Evolutionary conservation across 2,329 filamentous ascomycete species (phyloP), one percentile per base, ranked within the genome.

Genomic region (Neonectria magnoliae): DNA sequence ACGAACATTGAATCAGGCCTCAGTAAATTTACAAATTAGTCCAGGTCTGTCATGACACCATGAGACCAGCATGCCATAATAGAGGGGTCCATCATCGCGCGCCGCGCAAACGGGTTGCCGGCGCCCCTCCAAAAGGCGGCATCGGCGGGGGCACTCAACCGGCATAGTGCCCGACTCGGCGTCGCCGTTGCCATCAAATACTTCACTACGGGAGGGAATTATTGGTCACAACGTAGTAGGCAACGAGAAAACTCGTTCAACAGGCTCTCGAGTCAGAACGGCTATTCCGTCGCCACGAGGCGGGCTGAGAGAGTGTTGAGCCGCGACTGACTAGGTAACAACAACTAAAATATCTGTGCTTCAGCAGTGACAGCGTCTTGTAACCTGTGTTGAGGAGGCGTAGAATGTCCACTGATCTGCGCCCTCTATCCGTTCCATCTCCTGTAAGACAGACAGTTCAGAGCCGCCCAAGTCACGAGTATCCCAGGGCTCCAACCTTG

Each of bases 401-500:
- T 16, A 29, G n/a, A 16, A 36, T 51, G 48, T 29, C 48, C 48
- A 20, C 48, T 51, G 48, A 22, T 47, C 27, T 22, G 54, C 45
- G 42, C 42, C 18, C 10, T 22, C 29, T 20, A 33, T 45, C 14
- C 20, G 8, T 48, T 38, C 38, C 38, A n/a, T 25, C 22, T 20
- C 50, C 22, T 48, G 22, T 22, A n/a, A n/a, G n/a, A n/a, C n/a
- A n/a, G n/a, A n/a, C n/a, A n/a, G 27, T 51, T 33, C 47, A 29
- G 47, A 51, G 29, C 27, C 25, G 5, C 25, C n/a, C 48, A 31
- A 51, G 57, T 62, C 58, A 53, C 54, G 54, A 52, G 57, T 14
- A 48, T 38, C 48, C 57, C 54, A 65, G 62, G 62, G 62, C 54
- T 65, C 38, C 58, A 61, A 62, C 62, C 62, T 60, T 52, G 31